phyloP scores from a whole-genome alignment of 352 stramenopile genomes.

The Phytophthora palmivora region DNA sequence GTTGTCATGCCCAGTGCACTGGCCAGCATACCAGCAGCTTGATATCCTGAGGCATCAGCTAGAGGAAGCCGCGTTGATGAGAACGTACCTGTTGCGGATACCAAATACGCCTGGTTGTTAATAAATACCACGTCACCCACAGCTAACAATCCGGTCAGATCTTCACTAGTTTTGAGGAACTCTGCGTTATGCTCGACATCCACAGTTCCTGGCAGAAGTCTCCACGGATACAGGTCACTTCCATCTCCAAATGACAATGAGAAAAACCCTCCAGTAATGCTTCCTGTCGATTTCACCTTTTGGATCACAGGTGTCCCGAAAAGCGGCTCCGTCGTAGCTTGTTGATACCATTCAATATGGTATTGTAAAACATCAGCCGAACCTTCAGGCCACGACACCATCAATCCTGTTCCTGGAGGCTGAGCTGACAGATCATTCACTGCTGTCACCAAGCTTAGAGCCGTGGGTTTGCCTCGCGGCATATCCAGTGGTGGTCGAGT shows the following conservation, averaged over 20 bases:
- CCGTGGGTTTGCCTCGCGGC: constrained; percentile 62
- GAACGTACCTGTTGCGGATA: constrained; percentile 78
- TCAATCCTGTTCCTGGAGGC: constrained; percentile 54
- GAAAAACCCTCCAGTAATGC: constrained; percentile 63
- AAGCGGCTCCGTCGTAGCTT: constrained; percentile 51
- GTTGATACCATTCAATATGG: constrained; percentile 80
- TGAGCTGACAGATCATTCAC: constrained; percentile 43
- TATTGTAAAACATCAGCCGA: constrained; percentile 46
- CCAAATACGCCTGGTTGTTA: constrained; percentile 74
- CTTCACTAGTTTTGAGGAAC: constrained; percentile 82
- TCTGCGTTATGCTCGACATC: constrained; percentile 57
- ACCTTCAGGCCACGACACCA: constrained; percentile 61
- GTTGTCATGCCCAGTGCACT: constrained; percentile 34
- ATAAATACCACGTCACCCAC: constrained; percentile 87
- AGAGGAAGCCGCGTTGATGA: constrained; percentile 72
- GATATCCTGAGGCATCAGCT: constrained; percentile 42
- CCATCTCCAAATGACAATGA: constrained; percentile 64
- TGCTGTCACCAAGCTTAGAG: constrained; percentile 40
- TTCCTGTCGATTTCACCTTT: constrained; percentile 54
- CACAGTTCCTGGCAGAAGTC: constrained; percentile 57
- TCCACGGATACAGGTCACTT: constrained; percentile 42
- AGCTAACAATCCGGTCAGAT: constrained; percentile 89
- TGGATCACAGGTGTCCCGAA: constrained; percentile 70
- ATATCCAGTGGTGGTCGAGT: constrained; percentile 68
- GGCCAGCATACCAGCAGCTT: constrained; percentile 20